Evolutionary conservation across 139 green algal species (phyloP).

Genomic region (Eudorina sp.): DNA sequence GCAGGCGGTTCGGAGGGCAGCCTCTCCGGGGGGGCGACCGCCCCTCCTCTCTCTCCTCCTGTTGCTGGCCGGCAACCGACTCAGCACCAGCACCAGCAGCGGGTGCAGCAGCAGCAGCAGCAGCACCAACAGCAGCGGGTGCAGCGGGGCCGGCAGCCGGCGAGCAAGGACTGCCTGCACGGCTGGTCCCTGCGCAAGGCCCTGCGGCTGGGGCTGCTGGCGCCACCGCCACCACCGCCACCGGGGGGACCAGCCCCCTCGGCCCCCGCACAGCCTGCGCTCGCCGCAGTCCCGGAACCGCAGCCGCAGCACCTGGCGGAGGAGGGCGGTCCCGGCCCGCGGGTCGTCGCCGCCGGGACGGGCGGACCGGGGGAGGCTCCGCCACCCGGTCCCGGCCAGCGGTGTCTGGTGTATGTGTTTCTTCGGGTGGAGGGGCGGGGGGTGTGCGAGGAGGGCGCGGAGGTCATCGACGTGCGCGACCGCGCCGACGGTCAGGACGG

Average conservation of each 20-base stretch:
- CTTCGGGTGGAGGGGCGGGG: slow-evolving; percentile 48
- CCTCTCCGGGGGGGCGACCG: no score
- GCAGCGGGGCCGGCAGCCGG: neutral
- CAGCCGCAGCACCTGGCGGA: neutral
- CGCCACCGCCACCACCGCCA: neutral
- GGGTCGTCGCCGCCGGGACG: no score
- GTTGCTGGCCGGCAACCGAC: no score
- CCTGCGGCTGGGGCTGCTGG: neutral
- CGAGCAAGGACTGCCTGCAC: neutral
- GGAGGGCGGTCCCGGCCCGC: neutral
- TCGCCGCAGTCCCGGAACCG: neutral
- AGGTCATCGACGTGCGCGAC: slow-evolving; percentile 18
- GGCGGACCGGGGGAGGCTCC: neutral
- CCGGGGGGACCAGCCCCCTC: neutral
- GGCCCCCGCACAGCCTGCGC: neutral
- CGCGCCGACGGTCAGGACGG: neutral
- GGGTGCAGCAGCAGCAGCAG: slow-evolving; percentile 27
- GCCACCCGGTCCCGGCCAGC: neutral
- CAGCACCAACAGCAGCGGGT: slow-evolving; percentile 4
- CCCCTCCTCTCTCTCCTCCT: no score
- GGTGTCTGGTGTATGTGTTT: slow-evolving; percentile 35
- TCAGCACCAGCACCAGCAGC: no score
- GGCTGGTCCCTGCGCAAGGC: slow-evolving; percentile 40
- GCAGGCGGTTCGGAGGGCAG: no score
- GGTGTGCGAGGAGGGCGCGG: slow-evolving; percentile 46